Evolutionary conservation across 345 rosid genomes (phyloP).

Genomic region (Noccaea bulbosa): DNA sequence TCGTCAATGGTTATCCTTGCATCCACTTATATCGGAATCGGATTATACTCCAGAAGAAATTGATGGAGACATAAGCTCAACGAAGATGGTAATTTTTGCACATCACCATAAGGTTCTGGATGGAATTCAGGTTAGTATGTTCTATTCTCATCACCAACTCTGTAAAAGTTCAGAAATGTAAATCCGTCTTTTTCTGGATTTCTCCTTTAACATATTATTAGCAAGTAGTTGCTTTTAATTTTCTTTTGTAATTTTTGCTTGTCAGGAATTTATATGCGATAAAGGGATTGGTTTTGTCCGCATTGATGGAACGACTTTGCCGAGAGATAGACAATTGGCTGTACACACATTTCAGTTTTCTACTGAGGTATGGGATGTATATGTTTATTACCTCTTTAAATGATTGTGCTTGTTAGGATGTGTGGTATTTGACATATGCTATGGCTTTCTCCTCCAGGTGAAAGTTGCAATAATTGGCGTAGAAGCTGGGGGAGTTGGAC

Average conservation of each 20-base stretch:
- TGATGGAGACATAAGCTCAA: slow-evolving; percentile 50
- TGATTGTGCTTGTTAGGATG: slow-evolving; percentile 23
- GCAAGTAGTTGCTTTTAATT: slow-evolving; percentile 20
- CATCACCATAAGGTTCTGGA: slow-evolving; percentile 97
- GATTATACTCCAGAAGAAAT: slow-evolving; percentile 55
- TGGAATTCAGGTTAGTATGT: slow-evolving; percentile 74
- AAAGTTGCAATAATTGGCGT: slow-evolving; percentile 88
- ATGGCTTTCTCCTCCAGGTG: slow-evolving; percentile 52
- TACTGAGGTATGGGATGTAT: slow-evolving; percentile 51
- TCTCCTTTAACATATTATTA: slow-evolving; percentile 15
- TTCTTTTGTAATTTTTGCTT: slow-evolving; percentile 23
- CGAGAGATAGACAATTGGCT: slow-evolving; percentile 90
- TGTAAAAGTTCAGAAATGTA: not conserved
- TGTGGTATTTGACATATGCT: slow-evolving; percentile 28
- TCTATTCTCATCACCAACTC: slow-evolving; percentile 21
- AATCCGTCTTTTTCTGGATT: slow-evolving; percentile 12
- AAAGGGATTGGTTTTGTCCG: slow-evolving; percentile 83
- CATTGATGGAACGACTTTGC: slow-evolving; percentile 89
- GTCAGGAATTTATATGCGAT: slow-evolving; percentile 82
- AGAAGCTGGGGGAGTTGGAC: slow-evolving; percentile 96
- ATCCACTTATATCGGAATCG: slow-evolving; percentile 60
- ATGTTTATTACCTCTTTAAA: slow-evolving; percentile 11
- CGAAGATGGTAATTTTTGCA: slow-evolving; percentile 89
- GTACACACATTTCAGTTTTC: slow-evolving; percentile 72
- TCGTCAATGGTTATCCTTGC: slow-evolving; percentile 85